Evolutionary conservation across 768 basidiomycete species (phyloP), one percentile per base, ranked within the genome.

Genomic region (Pleurotus citrinopileatus): DNA sequence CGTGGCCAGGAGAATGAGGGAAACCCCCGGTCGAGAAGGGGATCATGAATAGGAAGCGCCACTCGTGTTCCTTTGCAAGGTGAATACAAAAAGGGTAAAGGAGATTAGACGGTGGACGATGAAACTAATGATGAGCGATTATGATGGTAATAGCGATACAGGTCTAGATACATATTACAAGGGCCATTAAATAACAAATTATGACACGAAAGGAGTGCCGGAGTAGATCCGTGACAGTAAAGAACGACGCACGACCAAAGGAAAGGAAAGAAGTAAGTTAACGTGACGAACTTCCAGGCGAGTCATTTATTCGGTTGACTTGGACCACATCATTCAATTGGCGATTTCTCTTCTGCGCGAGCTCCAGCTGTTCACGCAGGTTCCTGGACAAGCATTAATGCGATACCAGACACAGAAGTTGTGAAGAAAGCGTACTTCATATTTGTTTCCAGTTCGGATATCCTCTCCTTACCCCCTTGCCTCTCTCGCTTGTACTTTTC

Each of bases 401-500:
- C 48, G 27, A 44, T 12, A 54, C 46, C 53, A 50, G 20, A 19
- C 46, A 20, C 25, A 50, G 42, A 37, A 43, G 53, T 26, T 50
- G 51, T 17, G n/a, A 52, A 27, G 13, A 48, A 52, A 53, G 72
- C 74, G 40, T 53, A 90, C 91, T 80, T 89, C 58, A 91, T 68
- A 61, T 80, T 82, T 52, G 66, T 82, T 68, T 91, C 87, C 55
- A 93, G 71, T 68, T 93, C 89, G 9, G 67, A 60, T 1, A 89
- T 73, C 19, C 91, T 73, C 70, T 98, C 96, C 71, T 98, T 99
- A 40, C 87, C 82, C 3, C 96, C 97, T 63, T 98, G 95, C 56
- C 91, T 76, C 74, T 96, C 94, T 52, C 92, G 78, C 78, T 98
- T 98, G 59, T 93, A 84, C 65, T 85, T 86, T 75, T 98, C 95